Evolutionary conservation across 1,139 yeast species (phyloP).

Genomic region (Tardiomyces digboiensis): DNA sequence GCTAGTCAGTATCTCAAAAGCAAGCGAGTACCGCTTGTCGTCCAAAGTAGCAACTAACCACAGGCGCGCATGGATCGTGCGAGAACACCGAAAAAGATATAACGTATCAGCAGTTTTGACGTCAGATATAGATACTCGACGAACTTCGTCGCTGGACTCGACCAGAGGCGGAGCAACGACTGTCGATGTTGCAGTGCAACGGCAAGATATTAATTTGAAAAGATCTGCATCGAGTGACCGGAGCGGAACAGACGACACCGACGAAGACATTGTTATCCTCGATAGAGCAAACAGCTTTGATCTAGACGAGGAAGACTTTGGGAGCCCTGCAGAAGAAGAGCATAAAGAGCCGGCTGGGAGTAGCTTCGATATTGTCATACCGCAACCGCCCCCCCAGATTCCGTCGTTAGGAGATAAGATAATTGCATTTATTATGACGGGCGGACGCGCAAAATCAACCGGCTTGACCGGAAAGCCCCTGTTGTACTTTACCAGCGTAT

Average conservation of each 20-base stretch:
- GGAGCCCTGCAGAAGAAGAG: not conserved
- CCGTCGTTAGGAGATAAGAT: slow-evolving; percentile 17
- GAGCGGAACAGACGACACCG: not conserved
- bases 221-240: too few species aligned
- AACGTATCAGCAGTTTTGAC: too few species aligned
- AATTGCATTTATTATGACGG: slow-evolving; percentile 18
- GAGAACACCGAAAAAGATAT: too few species aligned
- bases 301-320: not conserved
- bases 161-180: not conserved
- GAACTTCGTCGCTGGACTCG: not conserved
- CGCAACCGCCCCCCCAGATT: slow-evolving; percentile 13
- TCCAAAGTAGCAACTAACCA: too few species aligned
- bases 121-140: not conserved
- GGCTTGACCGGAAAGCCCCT: slow-evolving; percentile 26
- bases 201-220: too few species aligned
- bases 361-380: slow-evolving; percentile 5
- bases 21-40: too few species aligned
- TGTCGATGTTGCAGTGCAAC: not conserved
- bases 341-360: not conserved
- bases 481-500: slow-evolving; percentile 65
- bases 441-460: slow-evolving; percentile 4
- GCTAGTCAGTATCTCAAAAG: too few species aligned
- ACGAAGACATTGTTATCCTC: not conserved
- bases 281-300: not conserved
- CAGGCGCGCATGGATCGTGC: too few species aligned